Evolutionary conservation across 2,329 filamentous ascomycete species (phyloP).

Genomic region (Pseudocercospora fuligena): DNA sequence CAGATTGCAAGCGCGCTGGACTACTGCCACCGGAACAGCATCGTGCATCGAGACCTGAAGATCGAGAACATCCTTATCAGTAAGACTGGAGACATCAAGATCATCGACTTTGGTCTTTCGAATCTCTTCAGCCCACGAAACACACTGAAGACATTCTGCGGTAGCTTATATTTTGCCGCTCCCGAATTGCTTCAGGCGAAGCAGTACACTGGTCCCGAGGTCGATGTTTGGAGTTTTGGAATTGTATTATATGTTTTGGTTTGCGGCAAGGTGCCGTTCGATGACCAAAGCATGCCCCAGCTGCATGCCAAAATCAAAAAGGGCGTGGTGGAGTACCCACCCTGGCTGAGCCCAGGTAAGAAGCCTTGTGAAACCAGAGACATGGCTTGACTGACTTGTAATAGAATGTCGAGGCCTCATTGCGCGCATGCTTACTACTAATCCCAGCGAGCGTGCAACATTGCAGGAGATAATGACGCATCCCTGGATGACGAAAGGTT

Average conservation of each 20-base stretch:
- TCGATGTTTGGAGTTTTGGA: slow-evolving; percentile 98
- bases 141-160: slow-evolving; percentile 94
- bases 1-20: slow-evolving; percentile 96
- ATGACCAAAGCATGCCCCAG: slow-evolving; percentile 98
- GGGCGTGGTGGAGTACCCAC: slow-evolving; percentile 91
- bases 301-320: slow-evolving; percentile 99
- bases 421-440: slow-evolving; percentile 92
- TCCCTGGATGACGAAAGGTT: slow-evolving; percentile 95
- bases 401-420: slow-evolving; percentile 92
- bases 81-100: slow-evolving; percentile 98
- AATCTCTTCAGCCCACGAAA: slow-evolving; percentile 88
- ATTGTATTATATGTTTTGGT: slow-evolving; percentile 97
- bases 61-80: slow-evolving; percentile 99
- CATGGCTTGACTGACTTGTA: slow-evolving; percentile 11
- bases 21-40: slow-evolving; percentile 97
- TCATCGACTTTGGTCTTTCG: slow-evolving; percentile 97
- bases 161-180: slow-evolving; percentile 95
- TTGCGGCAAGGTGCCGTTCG: slow-evolving; percentile 96
- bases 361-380: slow-evolving; percentile 19
- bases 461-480: slow-evolving; percentile 93
- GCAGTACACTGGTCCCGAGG: slow-evolving; percentile 93
- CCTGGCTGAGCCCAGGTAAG: slow-evolving; percentile 87
- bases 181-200: slow-evolving; percentile 92
- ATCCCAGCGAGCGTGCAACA: slow-evolving; percentile 82
- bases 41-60: slow-evolving; percentile 95